phyloP scores from a whole-genome alignment of 2,329 filamentous ascomycete species.

The Diaporthe humulicola region DNA sequence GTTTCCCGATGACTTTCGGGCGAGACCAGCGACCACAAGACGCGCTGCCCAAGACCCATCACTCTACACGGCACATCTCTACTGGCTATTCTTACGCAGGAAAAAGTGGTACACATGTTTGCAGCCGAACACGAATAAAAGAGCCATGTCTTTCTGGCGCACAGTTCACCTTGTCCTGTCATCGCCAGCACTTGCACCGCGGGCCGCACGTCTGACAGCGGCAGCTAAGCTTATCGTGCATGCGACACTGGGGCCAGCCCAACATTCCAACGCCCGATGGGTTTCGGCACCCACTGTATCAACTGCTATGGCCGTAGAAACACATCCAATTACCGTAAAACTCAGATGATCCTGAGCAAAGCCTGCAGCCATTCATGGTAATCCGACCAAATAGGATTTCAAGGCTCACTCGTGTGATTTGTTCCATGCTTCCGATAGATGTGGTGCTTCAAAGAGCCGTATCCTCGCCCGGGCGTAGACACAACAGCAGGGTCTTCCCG shows the following conservation, averaged over 20 bases:
- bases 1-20: constrained; percentile 36
- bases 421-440: background rate
- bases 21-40: background rate
- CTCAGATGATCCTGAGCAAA: too few species aligned
- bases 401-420: background rate
- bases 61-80: background rate
- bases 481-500: too few species aligned
- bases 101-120: background rate
- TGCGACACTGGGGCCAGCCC: background rate
- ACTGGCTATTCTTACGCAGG: background rate
- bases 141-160: background rate
- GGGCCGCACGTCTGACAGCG: constrained; percentile 17
- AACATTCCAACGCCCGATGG: background rate
- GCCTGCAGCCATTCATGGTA: too few species aligned
- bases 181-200: background rate
- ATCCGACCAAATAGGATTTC: background rate
- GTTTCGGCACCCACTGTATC: background rate
- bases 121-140: too few species aligned
- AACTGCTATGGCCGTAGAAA: background rate
- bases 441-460: too few species aligned
- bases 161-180: background rate
- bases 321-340: background rate
- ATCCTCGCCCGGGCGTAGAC: too few species aligned
- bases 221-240: constrained; percentile 2
- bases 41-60: background rate